phyloP scores from a whole-genome alignment of 2,329 filamentous ascomycete species.

The Neoascochyta sp. region DNA sequence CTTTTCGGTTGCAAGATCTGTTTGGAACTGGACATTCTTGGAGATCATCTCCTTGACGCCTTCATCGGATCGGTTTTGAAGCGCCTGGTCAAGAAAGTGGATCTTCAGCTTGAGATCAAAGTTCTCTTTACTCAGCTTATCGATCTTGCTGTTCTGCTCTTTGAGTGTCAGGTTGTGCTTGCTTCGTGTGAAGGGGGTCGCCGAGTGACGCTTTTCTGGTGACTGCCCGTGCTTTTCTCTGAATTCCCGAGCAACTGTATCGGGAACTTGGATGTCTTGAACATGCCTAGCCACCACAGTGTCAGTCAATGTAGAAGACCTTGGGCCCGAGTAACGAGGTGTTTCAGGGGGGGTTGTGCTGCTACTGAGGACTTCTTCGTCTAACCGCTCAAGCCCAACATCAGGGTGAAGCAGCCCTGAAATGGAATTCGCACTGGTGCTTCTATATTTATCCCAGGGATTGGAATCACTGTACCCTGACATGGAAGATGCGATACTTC shows the following conservation, averaged over 20 bases:
- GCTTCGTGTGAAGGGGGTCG: slow-evolving; percentile 37
- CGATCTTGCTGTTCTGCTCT: slow-evolving; percentile 96
- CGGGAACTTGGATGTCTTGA: slow-evolving; percentile 84
- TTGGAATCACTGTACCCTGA: slow-evolving; percentile 51
- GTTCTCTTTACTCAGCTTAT: slow-evolving; percentile 94
- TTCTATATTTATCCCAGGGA: slow-evolving; percentile 42
- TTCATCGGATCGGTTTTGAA: slow-evolving; percentile 92
- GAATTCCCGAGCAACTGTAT: slow-evolving; percentile 82
- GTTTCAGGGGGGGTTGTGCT: slow-evolving; percentile 58
- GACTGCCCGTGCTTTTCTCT: slow-evolving; percentile 67
- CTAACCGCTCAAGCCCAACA: slow-evolving; percentile 53
- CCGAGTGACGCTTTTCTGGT: slow-evolving; percentile 53
- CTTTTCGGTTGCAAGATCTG: slow-evolving; percentile 80
- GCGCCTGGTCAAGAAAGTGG: slow-evolving; percentile 89
- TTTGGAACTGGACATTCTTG: slow-evolving; percentile 93
- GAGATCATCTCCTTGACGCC: slow-evolving; percentile 97
- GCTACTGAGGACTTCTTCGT: slow-evolving; percentile 55
- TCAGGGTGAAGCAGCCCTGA: slow-evolving; percentile 38
- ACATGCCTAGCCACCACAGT: slow-evolving; percentile 86
- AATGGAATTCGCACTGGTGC: slow-evolving; percentile 38
- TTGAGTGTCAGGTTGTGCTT: slow-evolving; percentile 71
- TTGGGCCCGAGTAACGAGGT: slow-evolving; percentile 57
- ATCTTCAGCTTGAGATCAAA: slow-evolving; percentile 97
- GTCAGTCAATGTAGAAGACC: slow-evolving; percentile 61
- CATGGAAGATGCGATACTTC: slow-evolving; percentile 79